Base-by-base conservation (phyloP, 2,329 filamentous ascomycete species). In the Fusarium metavorans region DNA sequence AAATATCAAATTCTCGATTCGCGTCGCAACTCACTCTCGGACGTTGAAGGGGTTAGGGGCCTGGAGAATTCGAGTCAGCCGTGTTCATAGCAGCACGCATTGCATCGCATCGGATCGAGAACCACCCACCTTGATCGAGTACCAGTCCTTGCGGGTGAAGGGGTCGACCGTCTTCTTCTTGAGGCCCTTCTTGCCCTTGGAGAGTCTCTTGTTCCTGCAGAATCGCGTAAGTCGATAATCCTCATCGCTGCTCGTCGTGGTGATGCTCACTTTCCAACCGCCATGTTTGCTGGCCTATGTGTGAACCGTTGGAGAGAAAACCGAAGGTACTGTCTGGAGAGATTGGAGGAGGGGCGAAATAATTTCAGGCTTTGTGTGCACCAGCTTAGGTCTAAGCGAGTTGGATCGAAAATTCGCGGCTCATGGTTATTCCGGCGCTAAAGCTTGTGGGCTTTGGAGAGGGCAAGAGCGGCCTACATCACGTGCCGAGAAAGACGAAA, bases 101-200 rank as follows among this genome's bases (percentile, higher is more conserved):
- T 56, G 64, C 58, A 37, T 69, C 27, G 35, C 27, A 14, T 60
- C 23, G 52, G 13, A 9, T 43, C 66, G 39, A 13, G 52, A 64
- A 64, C 50, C 56, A 78, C 81, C 70, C 76, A 94, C 93, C 92
- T 98, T 98, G 88, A 99, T 92, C 83, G 93, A 94, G 90, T 95
- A 99, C 94, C 97, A 98, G 87, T 98, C 97, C 92, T 99, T 99
- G 86, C 96, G 94, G 84, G 95, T 92, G 91, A 98, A 98, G 84
- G 97, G 96, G 88, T 99, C 97, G 82, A 93, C 89, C 84, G 95
- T 96, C 90, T 96, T 96, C 96, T 99, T 98, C 95, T 98, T 98
- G 86, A 98, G 91, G 88, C 97, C 96, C 93, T 99, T 99, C 95
- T 98, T 99, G 90, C 97, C 97, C 92, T 99, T 99, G 80, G 97